Evolutionary conservation across 192 early-diverging fungal species (phyloP).

Genomic region (Linderina pennispora): DNA sequence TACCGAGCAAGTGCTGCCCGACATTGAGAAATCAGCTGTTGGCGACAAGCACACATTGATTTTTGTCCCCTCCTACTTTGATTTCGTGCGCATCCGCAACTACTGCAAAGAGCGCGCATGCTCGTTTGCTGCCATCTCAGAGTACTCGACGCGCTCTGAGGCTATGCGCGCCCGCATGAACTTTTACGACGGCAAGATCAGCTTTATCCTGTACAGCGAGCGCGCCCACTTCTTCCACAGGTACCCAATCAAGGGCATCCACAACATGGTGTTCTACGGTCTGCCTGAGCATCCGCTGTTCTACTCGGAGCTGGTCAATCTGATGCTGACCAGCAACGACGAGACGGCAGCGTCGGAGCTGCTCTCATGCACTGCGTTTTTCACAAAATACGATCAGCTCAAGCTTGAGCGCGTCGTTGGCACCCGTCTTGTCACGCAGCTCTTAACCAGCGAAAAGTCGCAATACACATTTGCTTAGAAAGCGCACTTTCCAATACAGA

Average conservation of each 20-base stretch:
- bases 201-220: conserved; percentile 84
- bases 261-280: conserved; percentile 85
- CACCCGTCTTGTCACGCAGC: conserved; percentile 59
- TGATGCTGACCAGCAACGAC: conserved; percentile 45
- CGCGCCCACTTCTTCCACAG: conserved; percentile 95
- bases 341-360: conserved; percentile 39
- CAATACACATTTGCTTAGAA: conserved; percentile 52
- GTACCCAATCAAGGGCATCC: conserved; percentile 75
- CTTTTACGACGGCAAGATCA: conserved; percentile 76
- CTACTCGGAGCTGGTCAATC: conserved; percentile 87
- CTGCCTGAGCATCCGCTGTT: conserved; percentile 80
- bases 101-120: conserved; percentile 70
- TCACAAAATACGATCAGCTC: conserved; percentile 78
- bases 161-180: conserved; percentile 68
- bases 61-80: conserved; percentile 93
- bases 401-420: conserved; percentile 90
- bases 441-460: conserved; percentile 60
- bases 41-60: conserved; percentile 59
- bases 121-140: conserved; percentile 74
- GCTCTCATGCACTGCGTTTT: conserved; percentile 61
- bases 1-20: conserved; percentile 53
- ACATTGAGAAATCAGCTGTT: conserved; percentile 48
- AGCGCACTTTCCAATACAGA: neutral
- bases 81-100: conserved; percentile 92
- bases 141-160: conserved; percentile 80